These are phyloP conservation scores for Chiua sp. DNA, from an alignment of 1,284 basidiomycete genomes.

Conservation along the genomic window DNA sequence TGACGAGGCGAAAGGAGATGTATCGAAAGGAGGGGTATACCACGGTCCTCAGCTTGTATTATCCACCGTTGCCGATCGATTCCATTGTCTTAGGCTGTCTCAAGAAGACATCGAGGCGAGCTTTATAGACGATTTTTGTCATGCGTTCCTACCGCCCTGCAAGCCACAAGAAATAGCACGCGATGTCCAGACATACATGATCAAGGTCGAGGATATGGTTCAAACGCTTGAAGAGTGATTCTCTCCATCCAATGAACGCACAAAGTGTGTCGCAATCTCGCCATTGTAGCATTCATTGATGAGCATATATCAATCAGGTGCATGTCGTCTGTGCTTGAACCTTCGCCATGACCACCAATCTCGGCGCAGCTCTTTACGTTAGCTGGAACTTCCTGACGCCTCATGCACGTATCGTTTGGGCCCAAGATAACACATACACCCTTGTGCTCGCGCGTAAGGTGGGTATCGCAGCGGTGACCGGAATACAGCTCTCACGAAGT, in stretches of 20 bases:
- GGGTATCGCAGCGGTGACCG: not conserved
- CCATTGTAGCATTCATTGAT: not conserved
- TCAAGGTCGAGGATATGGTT: conserved; percentile 32
- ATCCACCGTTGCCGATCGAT: not conserved
- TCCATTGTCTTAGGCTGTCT: conserved; percentile 12
- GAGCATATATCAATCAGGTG: not conserved
- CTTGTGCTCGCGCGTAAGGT: not conserved
- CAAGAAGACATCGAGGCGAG: conserved; percentile 9
- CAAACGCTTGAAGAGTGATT: conserved; percentile 32
- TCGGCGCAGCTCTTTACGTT: too few relatives aligned
- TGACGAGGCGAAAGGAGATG: conserved; percentile 22
- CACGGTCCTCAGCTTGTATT: not conserved
- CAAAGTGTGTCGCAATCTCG: not conserved
- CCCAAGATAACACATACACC: not conserved
- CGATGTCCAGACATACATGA: conserved; percentile 29
- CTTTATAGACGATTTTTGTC: conserved; percentile 27
- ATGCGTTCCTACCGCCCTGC: conserved; percentile 26
- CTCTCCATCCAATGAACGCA: conserved; percentile 1
- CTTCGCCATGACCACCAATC: not conserved
- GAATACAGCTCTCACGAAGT: not conserved
- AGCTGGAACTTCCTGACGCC: not conserved
- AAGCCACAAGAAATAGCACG: conserved; percentile 9
- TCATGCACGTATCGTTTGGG: not conserved
- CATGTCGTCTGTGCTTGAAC: not conserved
- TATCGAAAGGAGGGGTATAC: conserved; percentile 25